Conservation (phyloP, 495 filamentous ascomycete genomes). For the Xylaria grammica region DNA sequence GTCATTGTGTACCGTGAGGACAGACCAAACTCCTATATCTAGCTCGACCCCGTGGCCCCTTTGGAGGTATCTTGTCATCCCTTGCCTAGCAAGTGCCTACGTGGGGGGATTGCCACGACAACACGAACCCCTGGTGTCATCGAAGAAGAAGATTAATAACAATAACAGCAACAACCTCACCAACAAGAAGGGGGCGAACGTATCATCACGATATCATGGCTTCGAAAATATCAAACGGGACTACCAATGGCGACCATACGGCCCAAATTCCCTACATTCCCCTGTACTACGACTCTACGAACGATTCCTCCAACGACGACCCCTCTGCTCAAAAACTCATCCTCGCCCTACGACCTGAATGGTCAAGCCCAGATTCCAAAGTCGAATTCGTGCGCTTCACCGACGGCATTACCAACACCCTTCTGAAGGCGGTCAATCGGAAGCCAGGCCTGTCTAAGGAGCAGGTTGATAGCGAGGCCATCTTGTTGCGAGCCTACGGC, state of each 20-base stretch:
- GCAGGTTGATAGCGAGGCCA: constrained; percentile 81
- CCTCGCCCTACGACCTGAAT: constrained; percentile 80
- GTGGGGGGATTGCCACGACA: not conserved
- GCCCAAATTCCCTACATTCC: constrained; percentile 63
- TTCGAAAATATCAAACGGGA: constrained; percentile 24
- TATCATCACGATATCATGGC: constrained; percentile 27
- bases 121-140: not conserved
- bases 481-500: constrained; percentile 93
- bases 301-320: constrained; percentile 73
- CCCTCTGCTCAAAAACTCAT: constrained; percentile 79
- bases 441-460: constrained; percentile 75
- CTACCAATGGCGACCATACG: constrained; percentile 25
- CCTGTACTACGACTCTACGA: constrained; percentile 74
- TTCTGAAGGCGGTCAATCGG: constrained; percentile 85
- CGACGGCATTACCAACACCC: constrained; percentile 97
- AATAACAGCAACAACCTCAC: not conserved
- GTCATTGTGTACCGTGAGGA: not conserved
- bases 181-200: not conserved
- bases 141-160: not conserved
- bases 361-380: constrained; percentile 74
- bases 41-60: not conserved
- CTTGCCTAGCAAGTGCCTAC: not conserved
- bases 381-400: constrained; percentile 91
- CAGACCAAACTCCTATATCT: not conserved
- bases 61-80: not conserved